Evolutionary conservation across 805 yeast species (phyloP).

Genomic region (Saturnispora galanensis): DNA sequence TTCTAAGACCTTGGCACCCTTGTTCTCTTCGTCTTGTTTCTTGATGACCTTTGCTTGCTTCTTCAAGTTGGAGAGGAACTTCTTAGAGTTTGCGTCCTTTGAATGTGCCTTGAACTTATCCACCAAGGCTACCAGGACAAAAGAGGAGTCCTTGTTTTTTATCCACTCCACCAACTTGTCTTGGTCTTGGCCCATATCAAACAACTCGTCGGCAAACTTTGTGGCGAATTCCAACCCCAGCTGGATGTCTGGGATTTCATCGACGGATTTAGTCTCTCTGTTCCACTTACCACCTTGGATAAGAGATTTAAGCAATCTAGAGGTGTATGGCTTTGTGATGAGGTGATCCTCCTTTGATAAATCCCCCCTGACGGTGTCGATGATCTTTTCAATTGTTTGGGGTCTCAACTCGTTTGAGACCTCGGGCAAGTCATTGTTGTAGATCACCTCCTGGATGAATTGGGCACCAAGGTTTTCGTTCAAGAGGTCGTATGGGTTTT

Average conservation of each 20-base stretch:
- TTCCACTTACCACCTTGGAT: slow-evolving; percentile 85
- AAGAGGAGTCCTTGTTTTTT: slow-evolving; percentile 53
- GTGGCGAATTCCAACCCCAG: slow-evolving; percentile 53
- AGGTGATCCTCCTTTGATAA: slow-evolving; percentile 58
- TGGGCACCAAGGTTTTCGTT: slow-evolving; percentile 76
- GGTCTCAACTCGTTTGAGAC: slow-evolving; percentile 23
- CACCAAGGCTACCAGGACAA: slow-evolving; percentile 69
- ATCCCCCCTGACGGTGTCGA: slow-evolving; percentile 56
- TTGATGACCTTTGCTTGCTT: slow-evolving; percentile 35
- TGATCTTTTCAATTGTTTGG: slow-evolving; percentile 45
- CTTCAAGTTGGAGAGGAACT: slow-evolving; percentile 46
- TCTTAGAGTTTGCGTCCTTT: slow-evolving; percentile 31
- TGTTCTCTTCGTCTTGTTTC: slow-evolving; percentile 37
- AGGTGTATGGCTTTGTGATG: slow-evolving; percentile 59
- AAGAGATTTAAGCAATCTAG: slow-evolving; percentile 64
- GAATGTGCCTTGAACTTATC: slow-evolving; percentile 47
- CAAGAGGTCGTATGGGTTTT: slow-evolving; percentile 42
- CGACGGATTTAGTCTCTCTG: slow-evolving; percentile 45
- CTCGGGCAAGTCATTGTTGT: slow-evolving; percentile 35
- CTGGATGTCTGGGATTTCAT: slow-evolving; percentile 33
- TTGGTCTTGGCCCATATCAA: slow-evolving; percentile 43
- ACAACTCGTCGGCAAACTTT: slow-evolving; percentile 33
- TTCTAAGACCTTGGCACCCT: slow-evolving; percentile 50
- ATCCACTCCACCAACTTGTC: slow-evolving; percentile 57
- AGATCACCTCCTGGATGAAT: slow-evolving; percentile 64